These are phyloP conservation scores for Blastocystis sp. DNA, from an alignment of 352 stramenopile genomes.

Conservation along the genomic window DNA sequence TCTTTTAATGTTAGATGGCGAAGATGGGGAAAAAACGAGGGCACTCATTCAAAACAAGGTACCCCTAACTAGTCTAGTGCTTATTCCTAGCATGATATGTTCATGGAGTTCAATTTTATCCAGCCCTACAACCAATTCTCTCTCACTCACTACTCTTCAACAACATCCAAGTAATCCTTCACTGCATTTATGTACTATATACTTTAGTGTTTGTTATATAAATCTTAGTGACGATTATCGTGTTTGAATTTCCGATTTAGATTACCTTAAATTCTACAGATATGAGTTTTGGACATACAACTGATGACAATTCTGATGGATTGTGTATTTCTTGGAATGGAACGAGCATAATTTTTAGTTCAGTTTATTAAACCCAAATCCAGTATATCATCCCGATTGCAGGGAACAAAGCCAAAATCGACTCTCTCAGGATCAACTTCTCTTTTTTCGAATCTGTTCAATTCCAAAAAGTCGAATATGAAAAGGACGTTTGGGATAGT, in stretches of 20 bases:
- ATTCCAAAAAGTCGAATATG: neutral
- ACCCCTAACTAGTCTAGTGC: neutral
- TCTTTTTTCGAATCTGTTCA: neutral
- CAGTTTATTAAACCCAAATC: neutral
- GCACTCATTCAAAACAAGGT: conserved; percentile 1
- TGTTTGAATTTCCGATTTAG: no score
- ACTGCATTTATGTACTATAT: conserved; percentile 52
- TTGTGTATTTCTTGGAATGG: neutral
- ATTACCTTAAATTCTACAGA: no score
- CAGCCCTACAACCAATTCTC: conserved; percentile 55
- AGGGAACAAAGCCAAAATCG: neutral
- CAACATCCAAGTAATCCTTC: neutral
- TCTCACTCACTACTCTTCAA: conserved; percentile 30
- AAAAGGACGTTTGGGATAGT: neutral
- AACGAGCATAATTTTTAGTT: neutral
- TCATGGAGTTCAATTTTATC: conserved; percentile 53
- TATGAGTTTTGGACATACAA: neutral
- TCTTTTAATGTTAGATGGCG: neutral
- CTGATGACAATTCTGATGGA: neutral
- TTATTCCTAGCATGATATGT: conserved; percentile 28
- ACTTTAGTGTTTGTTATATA: conserved; percentile 10
- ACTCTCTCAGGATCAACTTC: neutral
- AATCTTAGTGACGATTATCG: no score
- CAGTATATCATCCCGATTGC: neutral
- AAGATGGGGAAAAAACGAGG: conserved; percentile 19